Conservation (phyloP, 2,329 filamentous ascomycete genomes). For the Colletotrichum endophyticum region DNA sequence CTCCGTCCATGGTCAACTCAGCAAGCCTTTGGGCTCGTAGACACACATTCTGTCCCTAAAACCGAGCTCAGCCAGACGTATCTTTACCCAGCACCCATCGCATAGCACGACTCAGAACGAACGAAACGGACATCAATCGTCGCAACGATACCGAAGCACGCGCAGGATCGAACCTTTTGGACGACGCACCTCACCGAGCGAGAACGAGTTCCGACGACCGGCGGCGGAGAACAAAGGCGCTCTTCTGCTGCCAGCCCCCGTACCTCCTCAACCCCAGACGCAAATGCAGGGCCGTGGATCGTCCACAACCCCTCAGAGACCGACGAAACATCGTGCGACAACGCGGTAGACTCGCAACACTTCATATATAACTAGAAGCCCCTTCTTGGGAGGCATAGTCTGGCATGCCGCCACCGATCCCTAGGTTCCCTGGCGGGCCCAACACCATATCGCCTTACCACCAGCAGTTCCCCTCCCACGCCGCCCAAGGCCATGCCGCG, state of each 20-base stretch:
- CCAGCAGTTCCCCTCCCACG: constrained; percentile 58
- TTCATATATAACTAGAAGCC: not conserved
- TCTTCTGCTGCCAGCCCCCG: constrained; percentile 1
- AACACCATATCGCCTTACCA: constrained; percentile 47
- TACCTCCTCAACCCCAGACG: not conserved
- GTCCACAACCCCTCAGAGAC: constrained; percentile 7
- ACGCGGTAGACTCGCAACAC: not conserved
- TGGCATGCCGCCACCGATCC: constrained; percentile 47
- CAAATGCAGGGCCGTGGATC: constrained; percentile 22
- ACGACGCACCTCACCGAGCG: not conserved
- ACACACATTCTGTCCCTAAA: constrained; percentile 21
- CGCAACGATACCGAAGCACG: not conserved
- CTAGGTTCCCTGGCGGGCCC: constrained; percentile 52
- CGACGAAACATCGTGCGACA: not conserved
- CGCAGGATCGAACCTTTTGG: not conserved
- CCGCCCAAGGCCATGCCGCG: constrained; percentile 52
- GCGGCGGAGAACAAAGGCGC: constrained; percentile 14
- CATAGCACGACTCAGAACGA: not conserved
- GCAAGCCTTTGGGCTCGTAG: constrained; percentile 15
- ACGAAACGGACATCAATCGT: not conserved
- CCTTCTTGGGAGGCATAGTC: constrained; percentile 1
- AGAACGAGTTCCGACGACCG: not conserved
- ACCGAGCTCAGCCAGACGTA: constrained; percentile 11
- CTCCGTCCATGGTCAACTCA: constrained; percentile 3
- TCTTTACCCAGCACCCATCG: constrained; percentile 4